Evolutionary conservation across 2,329 filamentous ascomycete genomes (phyloP), one percentile per base, ranked within the genome.

Genomic region (Dactylellina sp.): DNA sequence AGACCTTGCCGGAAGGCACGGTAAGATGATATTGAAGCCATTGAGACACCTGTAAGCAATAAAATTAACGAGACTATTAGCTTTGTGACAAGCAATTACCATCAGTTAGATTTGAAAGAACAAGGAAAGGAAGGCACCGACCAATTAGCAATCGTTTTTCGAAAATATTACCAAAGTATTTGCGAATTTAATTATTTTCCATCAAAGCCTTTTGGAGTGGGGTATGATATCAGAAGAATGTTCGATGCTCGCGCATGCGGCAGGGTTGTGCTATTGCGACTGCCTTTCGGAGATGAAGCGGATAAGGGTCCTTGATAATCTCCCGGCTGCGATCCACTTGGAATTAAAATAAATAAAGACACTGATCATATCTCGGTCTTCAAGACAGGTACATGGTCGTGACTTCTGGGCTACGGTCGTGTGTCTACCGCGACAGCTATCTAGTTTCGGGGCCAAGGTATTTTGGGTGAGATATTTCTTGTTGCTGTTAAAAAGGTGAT

Each of bases 221-320:
- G 53, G 44, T 65, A 52, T 46, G 39, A 50, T 52, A 47, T 60
- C 63, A 60, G 40, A 52, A 52, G 22, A 53, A 60, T 16, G 9
- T 46, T 68, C 32, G 44, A 66, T 66, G 40, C 28, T 32, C 4
- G 50, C 35, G 37, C 42, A 57, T 66, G 62, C 52, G 42, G 66
- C 60, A 64, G 49, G 68, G 60, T 55, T 55, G 28, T 7, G 50
- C 56, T 55, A 52, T 57, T 64, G 52, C 40, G 50, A 66, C 32
- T 46, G 39, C 44, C 40, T 46, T 16, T 74, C 70, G 70, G 70
- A 74, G 70, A 74, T 74, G 70, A 66, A 66, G 70, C 61, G 61
- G 70, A 62, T 74, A 66, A 56, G 52, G 52, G 66, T 60, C 70
- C 70, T 74, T 64, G 47, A 65, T 61, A 74, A 74, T 74, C 70